Evolutionary conservation across 495 filamentous ascomycete species (phyloP).

Genomic region (Aspergillus funiculosus): DNA sequence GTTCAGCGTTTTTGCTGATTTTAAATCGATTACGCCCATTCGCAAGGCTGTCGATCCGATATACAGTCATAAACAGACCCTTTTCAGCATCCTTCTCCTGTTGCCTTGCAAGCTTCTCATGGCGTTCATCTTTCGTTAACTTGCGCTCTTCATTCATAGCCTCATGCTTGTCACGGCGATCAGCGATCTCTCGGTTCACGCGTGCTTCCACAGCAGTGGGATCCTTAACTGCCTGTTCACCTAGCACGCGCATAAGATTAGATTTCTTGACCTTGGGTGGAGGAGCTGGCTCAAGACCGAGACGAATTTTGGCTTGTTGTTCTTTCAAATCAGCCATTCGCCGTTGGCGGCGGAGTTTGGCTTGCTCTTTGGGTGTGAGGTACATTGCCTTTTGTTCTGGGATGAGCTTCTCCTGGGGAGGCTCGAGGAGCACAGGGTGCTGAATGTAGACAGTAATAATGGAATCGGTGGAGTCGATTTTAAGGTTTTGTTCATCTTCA

Average conservation of each 20-base stretch:
- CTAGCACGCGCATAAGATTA: constrained; percentile 96
- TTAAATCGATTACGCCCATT: constrained; percentile 92
- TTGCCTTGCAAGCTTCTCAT: constrained; percentile 76
- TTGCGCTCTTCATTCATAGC: constrained; percentile 79
- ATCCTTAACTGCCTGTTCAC: constrained; percentile 94
- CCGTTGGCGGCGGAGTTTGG: constrained; percentile 83
- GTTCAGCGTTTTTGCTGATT: constrained; percentile 84
- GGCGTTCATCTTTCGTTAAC: constrained; percentile 81
- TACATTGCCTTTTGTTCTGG: constrained; percentile 85
- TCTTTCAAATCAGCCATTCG: constrained; percentile 91
- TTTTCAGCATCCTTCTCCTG: constrained; percentile 83
- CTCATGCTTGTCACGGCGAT: constrained; percentile 71
- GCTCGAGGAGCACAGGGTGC: constrained; percentile 86
- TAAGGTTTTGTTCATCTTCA: constrained; percentile 56
- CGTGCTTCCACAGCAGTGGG: constrained; percentile 94
- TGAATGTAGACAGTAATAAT: constrained; percentile 88
- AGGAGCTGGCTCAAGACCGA: constrained; percentile 82
- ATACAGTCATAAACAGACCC: constrained; percentile 77
- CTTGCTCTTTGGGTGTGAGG: constrained; percentile 83
- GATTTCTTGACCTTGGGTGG: constrained; percentile 92
- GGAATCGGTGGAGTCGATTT: constrained; percentile 69
- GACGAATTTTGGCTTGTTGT: constrained; percentile 87
- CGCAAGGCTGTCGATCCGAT: constrained; percentile 78
- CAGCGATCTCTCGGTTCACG: constrained; percentile 84
- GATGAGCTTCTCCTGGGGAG: constrained; percentile 78